Percentiles rank a stretch among this genome's conserved stretches.
Evolutionary conservation across 495 filamentous ascomycete species (phyloP).

Genomic region (Penicillium lividum): DNA sequence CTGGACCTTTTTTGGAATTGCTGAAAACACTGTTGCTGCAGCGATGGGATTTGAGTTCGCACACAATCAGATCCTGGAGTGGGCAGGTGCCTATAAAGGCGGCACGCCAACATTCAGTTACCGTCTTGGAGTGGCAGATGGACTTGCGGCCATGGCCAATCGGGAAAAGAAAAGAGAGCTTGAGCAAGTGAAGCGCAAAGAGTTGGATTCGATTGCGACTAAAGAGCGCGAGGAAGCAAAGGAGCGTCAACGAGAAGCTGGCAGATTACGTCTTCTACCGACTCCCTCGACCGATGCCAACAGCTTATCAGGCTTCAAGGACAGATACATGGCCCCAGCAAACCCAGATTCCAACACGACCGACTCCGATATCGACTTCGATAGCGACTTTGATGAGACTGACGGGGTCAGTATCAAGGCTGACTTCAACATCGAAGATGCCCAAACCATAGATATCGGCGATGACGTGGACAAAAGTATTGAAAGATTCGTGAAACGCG

Average conservation of each 20-base stretch:
- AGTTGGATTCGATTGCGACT: slow-evolving; percentile 17
- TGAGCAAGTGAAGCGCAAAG: slow-evolving; percentile 22
- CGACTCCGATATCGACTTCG: no score
- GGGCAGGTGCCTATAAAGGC: slow-evolving; percentile 26
- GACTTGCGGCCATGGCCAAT: slow-evolving; percentile 26
- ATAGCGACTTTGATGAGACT: background rate
- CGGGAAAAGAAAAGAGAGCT: slow-evolving; percentile 26
- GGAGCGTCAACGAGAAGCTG: slow-evolving; percentile 13
- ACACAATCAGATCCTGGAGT: slow-evolving; percentile 32
- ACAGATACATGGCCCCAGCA: no score
- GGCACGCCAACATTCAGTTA: slow-evolving; percentile 29
- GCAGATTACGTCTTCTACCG: slow-evolving; percentile 13
- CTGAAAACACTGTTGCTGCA: slow-evolving; percentile 33
- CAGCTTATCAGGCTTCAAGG: no score
- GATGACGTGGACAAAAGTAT: slow-evolving; percentile 12
- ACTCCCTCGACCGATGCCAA: no score
- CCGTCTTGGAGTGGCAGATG: slow-evolving; percentile 30
- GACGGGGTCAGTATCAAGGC: background rate
- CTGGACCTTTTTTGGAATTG: slow-evolving; percentile 34
- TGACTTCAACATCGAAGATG: slow-evolving; percentile 13
- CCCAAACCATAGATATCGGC: slow-evolving; percentile 15
- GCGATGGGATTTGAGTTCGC: slow-evolving; percentile 31
- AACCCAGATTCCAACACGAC: no score
- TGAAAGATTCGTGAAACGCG: slow-evolving; percentile 14
- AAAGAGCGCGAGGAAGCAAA: no score